Evolutionary conservation across 1,139 yeast genomes (phyloP).

Genomic region (Yamadazyma blattariae): DNA sequence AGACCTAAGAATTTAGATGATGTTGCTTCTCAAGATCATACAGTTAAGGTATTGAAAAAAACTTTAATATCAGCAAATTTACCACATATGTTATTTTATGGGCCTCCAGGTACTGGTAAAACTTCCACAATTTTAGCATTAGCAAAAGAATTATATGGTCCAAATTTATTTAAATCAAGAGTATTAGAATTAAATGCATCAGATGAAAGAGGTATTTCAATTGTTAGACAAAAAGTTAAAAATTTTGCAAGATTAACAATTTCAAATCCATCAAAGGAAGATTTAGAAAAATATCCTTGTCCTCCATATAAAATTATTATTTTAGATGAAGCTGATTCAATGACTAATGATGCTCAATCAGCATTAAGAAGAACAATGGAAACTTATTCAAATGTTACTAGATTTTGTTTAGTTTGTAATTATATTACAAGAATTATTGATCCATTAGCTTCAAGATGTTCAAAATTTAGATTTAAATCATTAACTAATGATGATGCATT

Average conservation of each 20-base stretch:
- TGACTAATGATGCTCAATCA: constrained; percentile 98
- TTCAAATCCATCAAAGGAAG: constrained; percentile 72
- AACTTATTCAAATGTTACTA: constrained; percentile 82
- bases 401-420: constrained; percentile 92
- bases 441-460: constrained; percentile 93
- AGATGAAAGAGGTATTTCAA: constrained; percentile 93
- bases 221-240: constrained; percentile 89
- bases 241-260: constrained; percentile 87
- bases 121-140: constrained; percentile 90
- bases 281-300: constrained; percentile 75
- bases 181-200: constrained; percentile 94
- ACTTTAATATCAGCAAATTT: constrained; percentile 77
- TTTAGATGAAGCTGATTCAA: constrained; percentile 94
- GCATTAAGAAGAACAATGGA: constrained; percentile 97
- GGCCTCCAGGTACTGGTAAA: constrained; percentile 98
- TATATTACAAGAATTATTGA: constrained; percentile 95
- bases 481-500: constrained; percentile 72
- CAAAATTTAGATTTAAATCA: constrained; percentile 86
- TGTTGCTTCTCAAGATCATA: constrained; percentile 88
- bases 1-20: constrained; percentile 84
- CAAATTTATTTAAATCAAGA: constrained; percentile 63
- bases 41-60: constrained; percentile 79
- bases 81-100: constrained; percentile 95
- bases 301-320: constrained; percentile 89
- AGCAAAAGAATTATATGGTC: constrained; percentile 80